Base-by-base conservation (phyloP, 2,329 filamentous ascomycete genomes). In the Diaporthe ampelina region DNA sequence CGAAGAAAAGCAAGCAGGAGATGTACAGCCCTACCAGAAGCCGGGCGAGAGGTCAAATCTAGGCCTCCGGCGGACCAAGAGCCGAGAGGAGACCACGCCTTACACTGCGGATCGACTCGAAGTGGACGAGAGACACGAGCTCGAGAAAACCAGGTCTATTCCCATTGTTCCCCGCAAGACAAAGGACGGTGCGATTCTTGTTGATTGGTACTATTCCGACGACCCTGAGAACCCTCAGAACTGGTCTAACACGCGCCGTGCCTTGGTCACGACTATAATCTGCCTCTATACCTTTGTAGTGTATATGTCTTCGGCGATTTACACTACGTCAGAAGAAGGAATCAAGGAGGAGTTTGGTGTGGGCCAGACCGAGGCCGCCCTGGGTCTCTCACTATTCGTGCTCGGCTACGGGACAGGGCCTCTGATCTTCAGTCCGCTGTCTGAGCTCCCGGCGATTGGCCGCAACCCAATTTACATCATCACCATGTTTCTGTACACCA, bases 401-500 rank as follows among this genome's bases (percentile, higher is more conserved):
- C 81, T 91, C 69, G 80, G 80, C 63, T 78, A 81, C 76, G 79
- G 82, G 24, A 17, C 81, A 37, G 80, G 90, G 0, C 88, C 89
- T 2, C 80, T 91, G 73, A 75, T 92, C 43, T 91, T 88, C 81
- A 87, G 87, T 1, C 91, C 91, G 0, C 78, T 92, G 48, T 86
- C 84, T 57, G 91, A 93, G 79, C 86, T 92, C 19, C 89, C 90
- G 0, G 76, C 84, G 45, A 85, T 92, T 71, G 90, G 93, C 3
- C 87, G 93, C 9, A 94, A 92, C 78, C 89, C 90, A 0, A 88
- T 92, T 8, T 94, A 94, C 81, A 88, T 93, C 48, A 80, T 89
- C 77, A 92, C 92, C 13, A 92, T 94, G 84, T 88, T 89, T 74
- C 84, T 94, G 37, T 94, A 94, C 80, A 90, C 93, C 65, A 87